phyloP scores from a whole-genome alignment of 305 asterid genomes.

The Plantago coronopus region DNA sequence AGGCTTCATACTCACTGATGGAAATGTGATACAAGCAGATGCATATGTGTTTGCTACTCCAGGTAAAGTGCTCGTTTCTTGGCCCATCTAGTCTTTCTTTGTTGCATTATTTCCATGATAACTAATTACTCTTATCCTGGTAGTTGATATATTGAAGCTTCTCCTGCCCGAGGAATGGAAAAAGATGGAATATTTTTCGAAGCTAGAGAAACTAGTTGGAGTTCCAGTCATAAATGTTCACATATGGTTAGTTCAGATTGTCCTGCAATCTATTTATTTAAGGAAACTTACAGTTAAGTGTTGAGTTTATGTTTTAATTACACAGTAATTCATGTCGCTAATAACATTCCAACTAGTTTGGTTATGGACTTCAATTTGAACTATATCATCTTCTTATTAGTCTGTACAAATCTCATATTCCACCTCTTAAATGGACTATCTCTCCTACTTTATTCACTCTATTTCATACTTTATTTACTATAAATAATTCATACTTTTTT shows the following conservation, averaged over 20 bases:
- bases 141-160: constrained; percentile 92
- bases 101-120: constrained; percentile 5
- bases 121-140: constrained; percentile 12
- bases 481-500: too few relatives aligned
- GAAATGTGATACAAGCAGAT: constrained; percentile 67
- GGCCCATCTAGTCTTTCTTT: neutral
- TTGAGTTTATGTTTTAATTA: neutral
- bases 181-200: constrained; percentile 71
- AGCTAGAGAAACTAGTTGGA: constrained; percentile 86
- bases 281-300: too few relatives aligned
- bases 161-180: constrained; percentile 90
- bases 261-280: neutral
- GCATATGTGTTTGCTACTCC: constrained; percentile 93
- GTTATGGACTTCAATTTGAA: too few relatives aligned
- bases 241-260: constrained; percentile 59
- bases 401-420: too few relatives aligned
- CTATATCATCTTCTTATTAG: too few relatives aligned
- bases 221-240: constrained; percentile 99
- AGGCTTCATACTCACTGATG: constrained; percentile 55
- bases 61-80: constrained; percentile 41
- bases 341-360: too few relatives aligned
- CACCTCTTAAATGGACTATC: too few relatives aligned
- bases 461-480: too few relatives aligned
- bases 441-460: too few relatives aligned
- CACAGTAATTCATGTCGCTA: too few relatives aligned